Percentiles rank a stretch among this genome's conserved stretches.
Conservation (phyloP, 345 rosid species). For the Jatropha curcas region DNA sequence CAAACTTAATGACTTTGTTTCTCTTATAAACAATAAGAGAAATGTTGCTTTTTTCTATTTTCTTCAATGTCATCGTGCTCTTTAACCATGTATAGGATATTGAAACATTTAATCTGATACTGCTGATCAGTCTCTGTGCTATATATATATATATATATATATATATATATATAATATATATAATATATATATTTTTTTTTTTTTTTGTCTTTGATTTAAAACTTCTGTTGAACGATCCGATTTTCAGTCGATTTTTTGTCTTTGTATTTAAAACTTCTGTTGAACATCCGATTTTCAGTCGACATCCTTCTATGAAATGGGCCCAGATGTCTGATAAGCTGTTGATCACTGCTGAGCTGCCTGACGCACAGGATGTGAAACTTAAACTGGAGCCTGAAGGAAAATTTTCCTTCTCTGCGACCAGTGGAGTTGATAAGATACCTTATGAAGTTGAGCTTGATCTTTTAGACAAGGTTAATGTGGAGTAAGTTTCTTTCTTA, state of each 20-base stretch:
- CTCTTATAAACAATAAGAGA: background rate
- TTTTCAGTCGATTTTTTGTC: background rate
- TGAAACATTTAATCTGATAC: background rate
- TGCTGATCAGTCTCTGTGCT: background rate
- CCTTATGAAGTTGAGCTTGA: slow-evolving; percentile 49
- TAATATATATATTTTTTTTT: too few relatives aligned
- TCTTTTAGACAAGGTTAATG: slow-evolving; percentile 44
- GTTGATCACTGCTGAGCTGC: slow-evolving; percentile 46
- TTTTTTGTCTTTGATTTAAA: too few relatives aligned
- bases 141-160: too few relatives aligned
- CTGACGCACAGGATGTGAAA: slow-evolving; percentile 54
- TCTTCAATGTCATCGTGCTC: background rate
- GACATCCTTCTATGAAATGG: slow-evolving; percentile 55
- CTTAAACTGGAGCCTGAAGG: slow-evolving; percentile 56
- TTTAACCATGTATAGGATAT: background rate
- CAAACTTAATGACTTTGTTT: too few relatives aligned
- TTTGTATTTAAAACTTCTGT: background rate
- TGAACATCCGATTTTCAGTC: slow-evolving; percentile 29
- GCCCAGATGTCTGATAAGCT: slow-evolving; percentile 50
- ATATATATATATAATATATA: too few relatives aligned
- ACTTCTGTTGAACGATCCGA: too few relatives aligned
- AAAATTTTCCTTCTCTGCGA: slow-evolving; percentile 47
- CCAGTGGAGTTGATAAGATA: slow-evolving; percentile 40
- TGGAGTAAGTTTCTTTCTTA: slow-evolving; percentile 26
- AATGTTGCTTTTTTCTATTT: background rate